Percentiles rank a stretch among this genome's conserved stretches.
Conservation (phyloP, 768 basidiomycete genomes). For the Rhodotorula toruloides region DNA sequence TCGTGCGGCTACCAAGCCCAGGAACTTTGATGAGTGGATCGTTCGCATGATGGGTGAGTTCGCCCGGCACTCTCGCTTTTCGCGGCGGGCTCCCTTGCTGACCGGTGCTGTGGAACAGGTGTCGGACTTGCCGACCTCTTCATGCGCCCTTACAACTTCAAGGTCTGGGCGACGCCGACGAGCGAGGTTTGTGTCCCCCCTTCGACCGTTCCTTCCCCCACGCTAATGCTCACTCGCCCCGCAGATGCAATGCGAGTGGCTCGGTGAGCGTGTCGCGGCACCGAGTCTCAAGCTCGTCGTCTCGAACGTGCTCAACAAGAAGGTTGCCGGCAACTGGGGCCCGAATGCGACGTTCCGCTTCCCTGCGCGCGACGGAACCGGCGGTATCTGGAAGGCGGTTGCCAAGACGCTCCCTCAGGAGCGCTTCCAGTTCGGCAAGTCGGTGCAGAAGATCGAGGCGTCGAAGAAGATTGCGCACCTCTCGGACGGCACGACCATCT, state of each 20-base stretch:
- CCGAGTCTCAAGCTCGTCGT: conserved; percentile 47
- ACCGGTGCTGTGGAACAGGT: conserved; percentile 29
- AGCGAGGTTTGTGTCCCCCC: conserved; percentile 24
- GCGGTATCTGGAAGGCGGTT: conserved; percentile 50
- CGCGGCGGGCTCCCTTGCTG: neutral
- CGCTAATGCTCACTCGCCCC: neutral
- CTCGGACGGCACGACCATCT: conserved; percentile 44
- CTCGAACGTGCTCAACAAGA: conserved; percentile 47
- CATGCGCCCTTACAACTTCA: conserved; percentile 50
- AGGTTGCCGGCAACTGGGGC: conserved; percentile 47
- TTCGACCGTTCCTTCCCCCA: too few species aligned
- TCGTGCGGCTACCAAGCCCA: conserved; percentile 44
- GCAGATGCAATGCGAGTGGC: conserved; percentile 50
- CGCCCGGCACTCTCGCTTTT: neutral
- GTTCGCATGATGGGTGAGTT: conserved; percentile 45
- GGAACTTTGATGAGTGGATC: conserved; percentile 50
- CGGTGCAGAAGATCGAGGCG: conserved; percentile 43
- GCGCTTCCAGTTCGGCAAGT: conserved; percentile 42
- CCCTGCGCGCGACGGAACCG: conserved; percentile 48
- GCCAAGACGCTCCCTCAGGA: conserved; percentile 45
- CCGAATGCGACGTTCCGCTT: conserved; percentile 50
- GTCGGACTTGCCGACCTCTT: conserved; percentile 47
- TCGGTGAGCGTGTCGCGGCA: conserved; percentile 50
- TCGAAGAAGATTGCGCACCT: conserved; percentile 44
- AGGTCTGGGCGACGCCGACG: conserved; percentile 49